Evolutionary conservation across 2,329 filamentous ascomycete genomes (phyloP).

Genomic region (Talaromyces rugulosus): DNA sequence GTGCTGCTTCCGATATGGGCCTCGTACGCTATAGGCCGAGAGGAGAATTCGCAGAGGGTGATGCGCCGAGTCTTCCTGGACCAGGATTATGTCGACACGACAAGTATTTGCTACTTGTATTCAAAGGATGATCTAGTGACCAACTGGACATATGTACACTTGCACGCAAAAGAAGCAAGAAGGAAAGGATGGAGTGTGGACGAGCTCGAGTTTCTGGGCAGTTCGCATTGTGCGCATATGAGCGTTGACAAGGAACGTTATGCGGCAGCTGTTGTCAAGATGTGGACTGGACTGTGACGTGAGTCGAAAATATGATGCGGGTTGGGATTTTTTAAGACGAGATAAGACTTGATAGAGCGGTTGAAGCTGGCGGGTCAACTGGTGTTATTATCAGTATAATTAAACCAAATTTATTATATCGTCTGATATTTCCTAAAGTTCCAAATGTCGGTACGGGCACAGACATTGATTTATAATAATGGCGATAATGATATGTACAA

Average conservation of each 20-base stretch:
- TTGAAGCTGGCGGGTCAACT: neutral
- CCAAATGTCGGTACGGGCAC: too few species aligned
- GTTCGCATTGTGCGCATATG: constrained; percentile 11
- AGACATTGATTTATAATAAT: neutral
- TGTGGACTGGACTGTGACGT: constrained; percentile 4
- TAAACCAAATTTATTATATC: too few species aligned
- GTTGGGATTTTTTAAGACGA: neutral
- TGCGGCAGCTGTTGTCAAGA: neutral
- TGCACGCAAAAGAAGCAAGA: constrained; percentile 8
- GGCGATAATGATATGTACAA: neutral
- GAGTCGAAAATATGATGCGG: neutral
- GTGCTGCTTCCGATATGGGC: constrained; percentile 2
- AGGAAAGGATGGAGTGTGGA: constrained; percentile 6
- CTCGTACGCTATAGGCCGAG: neutral
- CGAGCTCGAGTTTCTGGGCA: constrained; percentile 1
- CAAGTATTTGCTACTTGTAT: constrained; percentile 5
- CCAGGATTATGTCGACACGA: constrained; percentile 1
- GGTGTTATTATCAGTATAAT: too few species aligned
- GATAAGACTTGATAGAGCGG: neutral
- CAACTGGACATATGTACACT: constrained; percentile 7
- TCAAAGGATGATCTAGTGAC: constrained; percentile 3
- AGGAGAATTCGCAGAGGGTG: constrained; percentile 5
- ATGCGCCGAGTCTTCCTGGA: constrained; percentile 7
- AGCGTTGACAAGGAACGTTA: constrained; percentile 2
- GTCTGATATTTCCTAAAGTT: too few species aligned